Evolutionary conservation across 1,284 basidiomycete genomes (phyloP).

Genomic region (Ustilago lituana): DNA sequence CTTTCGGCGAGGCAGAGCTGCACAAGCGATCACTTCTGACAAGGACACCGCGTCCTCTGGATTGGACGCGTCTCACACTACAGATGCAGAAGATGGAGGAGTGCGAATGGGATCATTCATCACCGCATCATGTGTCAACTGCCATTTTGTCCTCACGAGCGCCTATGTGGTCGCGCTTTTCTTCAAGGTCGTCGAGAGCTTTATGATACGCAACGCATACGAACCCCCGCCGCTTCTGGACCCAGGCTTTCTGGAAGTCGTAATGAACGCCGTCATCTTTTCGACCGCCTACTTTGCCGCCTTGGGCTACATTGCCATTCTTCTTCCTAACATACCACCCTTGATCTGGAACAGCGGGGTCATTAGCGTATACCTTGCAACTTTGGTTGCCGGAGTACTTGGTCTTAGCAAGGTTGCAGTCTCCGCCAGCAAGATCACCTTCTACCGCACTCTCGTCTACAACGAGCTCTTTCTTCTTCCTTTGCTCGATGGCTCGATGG

Average conservation of each 20-base stretch:
- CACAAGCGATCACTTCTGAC: too few relatives aligned
- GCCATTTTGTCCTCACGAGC: constrained; percentile 24
- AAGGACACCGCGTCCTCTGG: too few relatives aligned
- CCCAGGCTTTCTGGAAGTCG: constrained; percentile 2
- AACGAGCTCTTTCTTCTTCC: not conserved
- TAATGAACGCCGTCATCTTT: constrained; percentile 20
- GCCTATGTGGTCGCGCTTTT: constrained; percentile 15
- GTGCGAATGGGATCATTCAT: constrained; percentile 19
- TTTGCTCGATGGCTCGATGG: not conserved
- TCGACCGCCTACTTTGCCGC: constrained; percentile 26
- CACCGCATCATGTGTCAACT: constrained; percentile 35
- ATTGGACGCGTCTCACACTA: too few relatives aligned
- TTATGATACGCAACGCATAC: not conserved
- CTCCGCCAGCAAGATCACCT: constrained; percentile 1
- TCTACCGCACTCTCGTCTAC: not conserved
- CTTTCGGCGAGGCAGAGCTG: too few relatives aligned
- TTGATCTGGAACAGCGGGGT: constrained; percentile 27
- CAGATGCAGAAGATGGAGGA: not conserved
- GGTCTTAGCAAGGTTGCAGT: not conserved
- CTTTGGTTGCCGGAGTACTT: not conserved
- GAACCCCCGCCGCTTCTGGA: constrained; percentile 4
- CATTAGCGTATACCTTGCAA: not conserved
- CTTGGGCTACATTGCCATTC: constrained; percentile 34
- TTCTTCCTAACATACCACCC: constrained; percentile 20
- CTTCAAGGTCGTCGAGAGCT: constrained; percentile 6